Percentiles rank a stretch among this genome's conserved stretches.
phyloP scores from a whole-genome alignment of 2,329 filamentous ascomycete species.

The Lizonia empirigonia region DNA sequence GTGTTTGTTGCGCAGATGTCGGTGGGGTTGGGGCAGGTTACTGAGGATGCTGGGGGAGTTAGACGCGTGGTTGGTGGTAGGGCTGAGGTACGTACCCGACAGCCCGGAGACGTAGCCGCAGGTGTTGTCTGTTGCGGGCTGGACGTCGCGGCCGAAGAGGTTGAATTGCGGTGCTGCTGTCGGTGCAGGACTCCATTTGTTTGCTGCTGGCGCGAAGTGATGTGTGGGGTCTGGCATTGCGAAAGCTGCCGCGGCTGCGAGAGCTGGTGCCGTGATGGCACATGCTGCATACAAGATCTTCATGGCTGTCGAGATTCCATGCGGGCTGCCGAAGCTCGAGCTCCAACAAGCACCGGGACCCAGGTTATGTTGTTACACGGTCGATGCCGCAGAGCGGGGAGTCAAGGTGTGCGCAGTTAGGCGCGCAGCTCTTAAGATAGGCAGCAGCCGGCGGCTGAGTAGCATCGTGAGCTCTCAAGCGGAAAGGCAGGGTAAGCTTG shows the following conservation, averaged over 20 bases:
- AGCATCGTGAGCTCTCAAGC: slow-evolving; percentile 17
- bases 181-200: slow-evolving; percentile 42
- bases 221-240: slow-evolving; percentile 37
- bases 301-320: slow-evolving; percentile 29
- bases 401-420: slow-evolving; percentile 4
- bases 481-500: slow-evolving; percentile 23
- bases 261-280: slow-evolving; percentile 37
- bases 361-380: slow-evolving; percentile 15
- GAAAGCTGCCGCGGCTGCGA: slow-evolving; percentile 35
- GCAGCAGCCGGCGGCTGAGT: slow-evolving; percentile 21
- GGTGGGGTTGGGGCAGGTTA: slow-evolving; percentile 36
- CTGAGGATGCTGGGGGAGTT: slow-evolving; percentile 27
- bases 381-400: slow-evolving; percentile 11
- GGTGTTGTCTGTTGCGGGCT: slow-evolving; percentile 26
- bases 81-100: slow-evolving; percentile 26
- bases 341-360: slow-evolving; percentile 9
- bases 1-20: slow-evolving; percentile 44
- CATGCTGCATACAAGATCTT: slow-evolving; percentile 30
- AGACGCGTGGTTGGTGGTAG: slow-evolving; percentile 12
- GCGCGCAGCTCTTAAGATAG: slow-evolving; percentile 19
- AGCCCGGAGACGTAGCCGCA: slow-evolving; percentile 40
- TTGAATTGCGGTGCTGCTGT: slow-evolving; percentile 35
- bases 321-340: slow-evolving; percentile 12
- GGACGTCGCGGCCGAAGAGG: slow-evolving; percentile 33
- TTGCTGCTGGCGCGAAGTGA: slow-evolving; percentile 24